phyloP scores from a whole-genome alignment of 306 rosid genomes.

The Cucurbita pepo region DNA sequence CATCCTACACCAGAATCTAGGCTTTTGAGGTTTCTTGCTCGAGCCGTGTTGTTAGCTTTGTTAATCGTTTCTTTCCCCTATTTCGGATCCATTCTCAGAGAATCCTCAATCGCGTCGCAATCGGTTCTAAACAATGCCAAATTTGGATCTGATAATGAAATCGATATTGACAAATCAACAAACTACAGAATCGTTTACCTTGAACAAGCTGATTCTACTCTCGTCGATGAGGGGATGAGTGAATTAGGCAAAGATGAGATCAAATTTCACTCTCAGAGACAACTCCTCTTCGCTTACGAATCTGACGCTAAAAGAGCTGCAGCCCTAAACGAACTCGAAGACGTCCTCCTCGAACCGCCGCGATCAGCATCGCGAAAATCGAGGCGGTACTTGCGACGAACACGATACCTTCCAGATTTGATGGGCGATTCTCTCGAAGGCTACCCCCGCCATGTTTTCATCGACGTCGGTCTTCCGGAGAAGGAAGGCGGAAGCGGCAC shows the following conservation, averaged over 20 bases:
- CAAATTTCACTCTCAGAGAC: slow-evolving; percentile 12
- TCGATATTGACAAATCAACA: slow-evolving; percentile 16
- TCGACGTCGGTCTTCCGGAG: slow-evolving; percentile 43
- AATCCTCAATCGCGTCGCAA: background rate
- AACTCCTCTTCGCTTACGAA: slow-evolving; percentile 15
- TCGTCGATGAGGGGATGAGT: slow-evolving; percentile 37
- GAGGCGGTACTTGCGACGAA: slow-evolving; percentile 27
- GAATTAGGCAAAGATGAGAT: background rate
- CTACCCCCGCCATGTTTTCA: slow-evolving; percentile 54
- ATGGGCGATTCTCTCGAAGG: slow-evolving; percentile 59
- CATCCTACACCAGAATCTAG: slow-evolving; percentile 11
- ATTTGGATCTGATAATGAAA: background rate
- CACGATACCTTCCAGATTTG: slow-evolving; percentile 47
- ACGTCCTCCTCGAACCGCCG: slow-evolving; percentile 70
- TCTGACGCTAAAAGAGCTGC: slow-evolving; percentile 40
- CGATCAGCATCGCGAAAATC: slow-evolving; percentile 52
- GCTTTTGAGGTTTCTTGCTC: slow-evolving; percentile 11
- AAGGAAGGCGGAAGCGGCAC: slow-evolving; percentile 35
- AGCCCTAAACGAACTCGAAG: slow-evolving; percentile 53
- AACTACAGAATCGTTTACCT: slow-evolving; percentile 30
- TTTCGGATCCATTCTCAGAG: slow-evolving; percentile 4
- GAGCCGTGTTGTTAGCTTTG: slow-evolving; percentile 15
- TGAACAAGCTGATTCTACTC: slow-evolving; percentile 15
- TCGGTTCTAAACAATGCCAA: no score
- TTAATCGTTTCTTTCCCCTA: slow-evolving; percentile 12